Evolutionary conservation across 805 yeast genomes (phyloP), one percentile per base, ranked within the genome.

Genomic region (Candida ascalaphidarum): DNA sequence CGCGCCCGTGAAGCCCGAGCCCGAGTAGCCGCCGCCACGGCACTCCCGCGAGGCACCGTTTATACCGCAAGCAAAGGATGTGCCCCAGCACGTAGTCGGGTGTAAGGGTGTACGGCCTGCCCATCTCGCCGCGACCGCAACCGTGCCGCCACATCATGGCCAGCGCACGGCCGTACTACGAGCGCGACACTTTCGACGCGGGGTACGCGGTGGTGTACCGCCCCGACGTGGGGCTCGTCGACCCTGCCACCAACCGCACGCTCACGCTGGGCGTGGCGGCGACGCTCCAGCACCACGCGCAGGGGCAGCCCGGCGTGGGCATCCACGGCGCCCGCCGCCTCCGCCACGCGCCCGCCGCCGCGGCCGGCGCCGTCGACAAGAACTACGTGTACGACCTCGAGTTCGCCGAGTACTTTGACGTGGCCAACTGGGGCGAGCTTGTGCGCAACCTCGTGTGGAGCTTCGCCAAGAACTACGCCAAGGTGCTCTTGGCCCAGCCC

Each of bases 401-500:
- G 45, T 65, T 80, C 47, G 64, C 57, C 30, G 89, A 81, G 48
- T 74, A 78, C 39, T 65, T 81, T 34, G 84, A 79, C 41, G 41
- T 64, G 36, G 60, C 59, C 37, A 74, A 76, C 45, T 52, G 81
- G 42, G 63, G 63, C 29, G 82, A 75, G 36, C 48, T 79, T 19
- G 38, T 77, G 4, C 61, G 66, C 29, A 72, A 76, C 22, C 61
- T 85, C 34, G 52, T 75, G 14, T 62, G 68, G 47, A 74, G 81
- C 25, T 74, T 84, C 35, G 43, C 77, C 28, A 73, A 74, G 38
- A 79, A 77, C 38, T 89, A 92, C 57, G 52, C 74, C 30, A 76
- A 75, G 34, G 74, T 78, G 25, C 51, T 85, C 18, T 48, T 82
- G 7, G 71, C 83, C 12, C 96, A 92, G 53, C 97, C 98, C 2